Evolutionary conservation across 2,329 filamentous ascomycete genomes (phyloP), one percentile per base, ranked within the genome.

Genomic region (Neonectria hederae): DNA sequence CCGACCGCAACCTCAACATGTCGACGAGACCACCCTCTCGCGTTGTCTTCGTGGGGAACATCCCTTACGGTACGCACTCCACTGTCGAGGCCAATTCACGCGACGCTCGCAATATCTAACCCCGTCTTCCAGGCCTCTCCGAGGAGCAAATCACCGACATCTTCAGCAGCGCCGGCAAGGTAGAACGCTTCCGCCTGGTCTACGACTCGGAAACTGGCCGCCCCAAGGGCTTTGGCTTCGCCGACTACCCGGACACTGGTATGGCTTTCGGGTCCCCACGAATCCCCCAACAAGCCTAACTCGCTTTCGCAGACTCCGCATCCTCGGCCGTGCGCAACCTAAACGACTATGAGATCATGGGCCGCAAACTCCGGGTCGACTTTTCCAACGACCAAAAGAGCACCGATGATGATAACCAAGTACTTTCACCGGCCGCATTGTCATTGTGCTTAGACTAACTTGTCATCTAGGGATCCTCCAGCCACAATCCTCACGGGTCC

Each of bases 121-220:
- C 5, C 5, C 11, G 14, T 17, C 2, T 22, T 24, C n/a, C 74
- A 97, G 94, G 95, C 68, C 89, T 97, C 69, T 97, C 94, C 30
- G 96, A 99, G 81, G 94, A 98, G 78, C 92, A 97, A 78, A 97
- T 99, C 74, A 91, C 91, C 76, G 93, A 97, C 72, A 97, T 97
- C 65, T 97, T 98, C 79, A 92, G 90, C 76, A 91, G 92, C 69
- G 94, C 92, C 57, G 96, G 96, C 63, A 92, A 94, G 69, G 95
- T 98, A 1, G 85, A 97, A 63, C 95, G 92, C 77, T 98, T 98
- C 78, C 89, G 95, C 56, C 86, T 98, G 53, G 95, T 98, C 69
- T 97, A 97, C 80, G 97, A 98, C 82, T 92, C 94, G 57, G 95
- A 98, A 75, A 97, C 94, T 3, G 94, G 95, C 45, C 90, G 93